phyloP scores from a whole-genome alignment of 2,329 filamentous ascomycete genomes.

The Fusarium sterilihyphosum region DNA sequence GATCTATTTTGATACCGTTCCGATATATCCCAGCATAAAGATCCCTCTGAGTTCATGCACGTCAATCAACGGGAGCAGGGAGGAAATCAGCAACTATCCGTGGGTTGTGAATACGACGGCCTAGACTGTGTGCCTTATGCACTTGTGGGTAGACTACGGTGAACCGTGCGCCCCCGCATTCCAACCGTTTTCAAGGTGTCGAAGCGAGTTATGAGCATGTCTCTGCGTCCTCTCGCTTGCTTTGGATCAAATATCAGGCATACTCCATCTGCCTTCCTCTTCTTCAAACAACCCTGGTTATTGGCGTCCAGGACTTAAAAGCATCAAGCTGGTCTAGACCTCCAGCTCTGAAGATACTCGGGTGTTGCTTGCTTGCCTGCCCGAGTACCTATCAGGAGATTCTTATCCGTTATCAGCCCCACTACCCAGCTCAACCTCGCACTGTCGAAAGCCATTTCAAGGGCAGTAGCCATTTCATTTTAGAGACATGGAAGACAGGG shows the following conservation, averaged over 20 bases:
- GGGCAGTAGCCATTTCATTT: not conserved
- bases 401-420: not conserved
- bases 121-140: not conserved
- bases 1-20: not conserved
- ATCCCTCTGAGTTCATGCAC: not conserved
- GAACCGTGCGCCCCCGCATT: constrained; percentile 37
- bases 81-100: constrained; percentile 5
- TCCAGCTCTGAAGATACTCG: not conserved
- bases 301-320: no score
- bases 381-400: not conserved
- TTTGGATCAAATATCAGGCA: not conserved
- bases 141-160: not conserved
- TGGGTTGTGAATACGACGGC: not conserved
- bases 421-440: constrained; percentile 8
- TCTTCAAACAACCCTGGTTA: not conserved
- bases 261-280: not conserved
- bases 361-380: not conserved
- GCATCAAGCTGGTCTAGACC: no score
- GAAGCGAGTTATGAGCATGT: not conserved
- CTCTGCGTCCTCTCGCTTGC: not conserved
- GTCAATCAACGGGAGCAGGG: not conserved
- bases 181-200: constrained; percentile 25
- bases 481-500: not conserved
- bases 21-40: not conserved
- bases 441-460: not conserved